Evolutionary conservation across 2,329 filamentous ascomycete genomes (phyloP), one percentile per base, ranked within the genome.

Genomic region (Penicillium janthinellum): DNA sequence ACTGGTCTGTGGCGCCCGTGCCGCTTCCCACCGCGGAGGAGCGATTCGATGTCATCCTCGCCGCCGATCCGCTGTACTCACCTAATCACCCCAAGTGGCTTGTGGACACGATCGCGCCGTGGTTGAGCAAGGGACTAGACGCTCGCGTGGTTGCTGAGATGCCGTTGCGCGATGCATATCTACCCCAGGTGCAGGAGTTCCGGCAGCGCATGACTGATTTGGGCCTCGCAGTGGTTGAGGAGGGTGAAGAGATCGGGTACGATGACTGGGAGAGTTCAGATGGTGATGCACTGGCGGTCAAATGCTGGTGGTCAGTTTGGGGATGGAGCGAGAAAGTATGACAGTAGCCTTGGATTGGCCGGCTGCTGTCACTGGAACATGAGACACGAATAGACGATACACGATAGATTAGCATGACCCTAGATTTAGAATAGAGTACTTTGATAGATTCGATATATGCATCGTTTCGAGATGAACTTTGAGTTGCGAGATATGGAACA

Each of bases 61-160:
- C 87, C 2, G 92, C 94, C 2, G 95, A 99, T 74, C 86, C 91
- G 0, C 80, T 99, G 20, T 98, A 98, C 76, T 92, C 93, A 48
- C 84, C 92, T 51, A 84, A 90, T 4, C 95, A 98, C 71, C 92
- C 94, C 0, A 77, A 75, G 3, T 85, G 95, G 69, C 83, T 98
- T 22, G 87, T 88, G 0, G 81, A 86, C 14, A 88, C 90, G 14
- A 87, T 98, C 47, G 77, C 82, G 10, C 78, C 83, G 41, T 91
- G 92, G 77, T 81, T 97, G 11, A 83, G 82, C 8, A 76, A 80
- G 14, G 81, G 80, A 3, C 57, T 74, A 0, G 78, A 83, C 31
- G 85, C 91, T 1, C 83, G 90, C 38, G 89, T 89, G 1, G 81
- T 97, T 11, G 79, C 95, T 47, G 94, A 96, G 78, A 86, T 96